Evolutionary conservation across 2,329 filamentous ascomycete genomes (phyloP), one percentile per base, ranked within the genome.

Genomic region (Talaromyces verruculosus): DNA sequence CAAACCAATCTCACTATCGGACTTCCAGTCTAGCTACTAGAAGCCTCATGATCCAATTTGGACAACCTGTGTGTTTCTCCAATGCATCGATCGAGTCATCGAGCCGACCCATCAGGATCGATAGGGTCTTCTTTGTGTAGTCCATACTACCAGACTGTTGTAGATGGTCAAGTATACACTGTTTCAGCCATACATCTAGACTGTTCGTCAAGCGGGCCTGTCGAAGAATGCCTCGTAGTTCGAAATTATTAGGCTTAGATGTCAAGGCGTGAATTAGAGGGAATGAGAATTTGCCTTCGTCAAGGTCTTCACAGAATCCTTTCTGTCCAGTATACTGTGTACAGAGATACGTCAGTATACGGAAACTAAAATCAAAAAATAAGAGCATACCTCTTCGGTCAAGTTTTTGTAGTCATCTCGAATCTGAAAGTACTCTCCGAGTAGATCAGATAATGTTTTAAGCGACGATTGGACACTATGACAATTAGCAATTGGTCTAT

Each of bases 331-430:
- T 41, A 7, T 41, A 41, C 39, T 41, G 15, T 41, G n/a, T n/a
- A n/a, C 17, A 17, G 15, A 41, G 15, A 17, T 41, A 3, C 39
- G 39, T 41, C 15, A 41, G 15, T 41, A 17, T 41, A 41, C 39
- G 1, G 6, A n/a, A 17, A 17, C 15, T 17, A 41, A 30, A 57
- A 19, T 22, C 15, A 51, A 25, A 51, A 25, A 22, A 10, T 28
- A 37, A 51, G 47, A 51, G 10, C 58, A 19, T 61, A 45, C 58
- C 58, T 61, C 58, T 43, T 41, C 37, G 30, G 37, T 61, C 17
- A 61, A 45, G 35, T 61, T 61, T 45, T 45, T 41, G 28, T 43
- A 61, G 25, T 61, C 58, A 45, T 61, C 58, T 17, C 58, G 37
- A 25, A 61, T 61, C 15, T 61, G 37, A 45, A 45, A 61, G 35